Conservation (phyloP, 1,284 basidiomycete genomes). For the Phylloporus sp. region DNA sequence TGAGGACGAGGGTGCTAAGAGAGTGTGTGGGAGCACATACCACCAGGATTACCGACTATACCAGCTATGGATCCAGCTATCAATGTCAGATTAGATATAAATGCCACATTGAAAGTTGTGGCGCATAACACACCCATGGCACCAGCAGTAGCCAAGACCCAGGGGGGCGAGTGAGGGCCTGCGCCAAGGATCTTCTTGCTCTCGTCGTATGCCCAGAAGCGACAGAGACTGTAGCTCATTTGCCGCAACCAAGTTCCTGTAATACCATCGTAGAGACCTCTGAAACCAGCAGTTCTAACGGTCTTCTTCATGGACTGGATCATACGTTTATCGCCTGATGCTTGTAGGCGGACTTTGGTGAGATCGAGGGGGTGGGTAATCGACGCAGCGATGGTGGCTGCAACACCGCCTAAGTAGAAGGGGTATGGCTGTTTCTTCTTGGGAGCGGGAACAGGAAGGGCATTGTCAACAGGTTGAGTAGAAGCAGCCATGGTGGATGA, state of each 20-base stretch:
- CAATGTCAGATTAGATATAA: slow-evolving; percentile 53
- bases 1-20: slow-evolving; percentile 3
- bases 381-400: slow-evolving; percentile 42
- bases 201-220: slow-evolving; percentile 94
- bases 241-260: slow-evolving; percentile 90
- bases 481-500: slow-evolving; percentile 30
- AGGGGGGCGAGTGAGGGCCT: slow-evolving; percentile 50
- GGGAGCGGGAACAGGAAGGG: background rate
- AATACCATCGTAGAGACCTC: slow-evolving; percentile 87
- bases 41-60: slow-evolving; percentile 87
- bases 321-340: slow-evolving; percentile 89
- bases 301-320: slow-evolving; percentile 82
- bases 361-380: slow-evolving; percentile 76
- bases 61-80: slow-evolving; percentile 84
- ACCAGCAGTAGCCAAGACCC: slow-evolving; percentile 83
- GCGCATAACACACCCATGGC: slow-evolving; percentile 70
- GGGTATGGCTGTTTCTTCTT: slow-evolving; percentile 56
- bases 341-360: slow-evolving; percentile 88
- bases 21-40: slow-evolving; percentile 46
- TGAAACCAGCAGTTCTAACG: slow-evolving; percentile 71
- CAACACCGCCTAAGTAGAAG: slow-evolving; percentile 57
- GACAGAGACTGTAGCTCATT: slow-evolving; percentile 92
- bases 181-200: slow-evolving; percentile 84
- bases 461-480: slow-evolving; percentile 23
- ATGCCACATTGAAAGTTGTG: background rate